phyloP scores from a whole-genome alignment of 192 early-diverging fungal species.

The Backusella westeae region DNA sequence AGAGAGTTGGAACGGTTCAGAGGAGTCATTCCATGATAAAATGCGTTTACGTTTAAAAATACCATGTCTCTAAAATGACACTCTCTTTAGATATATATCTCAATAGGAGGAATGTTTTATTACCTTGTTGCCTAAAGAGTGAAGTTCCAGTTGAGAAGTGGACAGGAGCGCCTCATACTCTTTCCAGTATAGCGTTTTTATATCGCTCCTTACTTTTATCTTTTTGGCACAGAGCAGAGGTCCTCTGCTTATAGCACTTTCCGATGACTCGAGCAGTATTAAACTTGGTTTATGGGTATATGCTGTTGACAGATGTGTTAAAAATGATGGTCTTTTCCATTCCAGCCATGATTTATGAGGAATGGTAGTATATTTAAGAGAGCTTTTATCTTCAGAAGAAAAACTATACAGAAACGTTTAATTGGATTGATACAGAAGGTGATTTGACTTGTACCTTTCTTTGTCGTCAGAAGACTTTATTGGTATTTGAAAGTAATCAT shows the following conservation, averaged over 20 bases:
- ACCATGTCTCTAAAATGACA: not conserved
- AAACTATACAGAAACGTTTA: not conserved
- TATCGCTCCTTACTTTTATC: not conserved
- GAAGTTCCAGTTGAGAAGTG: not conserved
- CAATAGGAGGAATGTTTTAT: not conserved
- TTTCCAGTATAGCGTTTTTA: not conserved
- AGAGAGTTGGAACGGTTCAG: not conserved
- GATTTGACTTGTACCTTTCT: not conserved
- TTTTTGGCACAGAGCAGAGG: not conserved
- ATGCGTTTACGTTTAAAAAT: not conserved
- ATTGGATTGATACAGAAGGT: no score
- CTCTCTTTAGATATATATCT: not conserved
- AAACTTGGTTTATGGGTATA: not conserved
- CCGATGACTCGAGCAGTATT: not conserved
- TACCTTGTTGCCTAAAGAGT: not conserved
- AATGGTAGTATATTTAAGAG: not conserved
- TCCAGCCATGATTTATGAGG: not conserved
- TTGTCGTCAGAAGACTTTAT: not conserved
- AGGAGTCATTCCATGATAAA: not conserved
- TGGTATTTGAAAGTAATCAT: not conserved
- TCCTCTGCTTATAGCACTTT: not conserved
- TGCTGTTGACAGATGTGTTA: not conserved
- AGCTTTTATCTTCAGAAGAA: not conserved
- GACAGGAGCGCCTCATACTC: not conserved
- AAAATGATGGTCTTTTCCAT: conserved; percentile 1